These are phyloP conservation scores for Dictyostelium discoideum DNA, from an alignment of 78 protist species.

Conservation along the genomic window DNA sequence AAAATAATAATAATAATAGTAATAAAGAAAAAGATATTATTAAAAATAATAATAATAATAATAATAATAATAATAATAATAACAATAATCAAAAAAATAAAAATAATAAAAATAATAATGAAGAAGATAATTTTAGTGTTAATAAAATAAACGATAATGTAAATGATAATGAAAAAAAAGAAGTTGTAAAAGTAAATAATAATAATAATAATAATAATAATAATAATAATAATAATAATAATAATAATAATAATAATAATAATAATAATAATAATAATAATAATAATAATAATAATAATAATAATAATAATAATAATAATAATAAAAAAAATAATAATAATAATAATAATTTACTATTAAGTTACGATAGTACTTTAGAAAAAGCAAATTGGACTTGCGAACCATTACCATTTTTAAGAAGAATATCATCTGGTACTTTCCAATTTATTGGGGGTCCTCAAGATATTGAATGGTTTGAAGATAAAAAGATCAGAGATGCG, in stretches of 20 bases:
- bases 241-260: not conserved
- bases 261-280: not conserved
- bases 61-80: not conserved
- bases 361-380: not conserved
- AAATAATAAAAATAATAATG: not conserved
- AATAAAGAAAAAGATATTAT: not conserved
- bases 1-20: not conserved
- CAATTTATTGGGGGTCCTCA: conserved; percentile 12
- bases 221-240: not conserved
- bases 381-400: conserved; percentile 51
- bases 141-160: not conserved
- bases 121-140: not conserved
- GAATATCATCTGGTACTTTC: conserved; percentile 50
- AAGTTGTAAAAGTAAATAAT: not conserved
- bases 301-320: not conserved
- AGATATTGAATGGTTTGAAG: conserved; percentile 64
- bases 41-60: not conserved
- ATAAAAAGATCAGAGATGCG: conserved; percentile 26
- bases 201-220: not conserved
- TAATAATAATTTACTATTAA: not conserved
- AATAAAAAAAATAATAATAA: not conserved
- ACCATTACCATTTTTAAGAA: conserved; percentile 35
- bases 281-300: not conserved
- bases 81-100: no score
- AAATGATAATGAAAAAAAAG: not conserved